Base-by-base conservation (phyloP, 2,329 filamentous ascomycete species). In the Stachybotrys echinatus region DNA sequence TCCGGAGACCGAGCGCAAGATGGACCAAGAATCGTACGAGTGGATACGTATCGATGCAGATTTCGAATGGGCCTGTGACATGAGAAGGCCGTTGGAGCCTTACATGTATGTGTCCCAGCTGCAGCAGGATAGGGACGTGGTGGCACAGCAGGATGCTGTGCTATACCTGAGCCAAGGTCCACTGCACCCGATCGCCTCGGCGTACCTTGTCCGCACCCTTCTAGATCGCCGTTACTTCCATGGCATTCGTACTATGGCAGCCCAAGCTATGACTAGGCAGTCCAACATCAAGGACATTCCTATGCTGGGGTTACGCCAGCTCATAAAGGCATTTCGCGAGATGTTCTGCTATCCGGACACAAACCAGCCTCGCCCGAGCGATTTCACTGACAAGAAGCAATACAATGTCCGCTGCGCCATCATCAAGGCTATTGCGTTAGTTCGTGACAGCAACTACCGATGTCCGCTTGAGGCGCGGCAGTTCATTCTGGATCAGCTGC, bases 81-180 rank as follows among this genome's bases (percentile, higher is more conserved):
- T 95, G 68, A 85, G 87, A 53, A 76, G 79, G 12, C 86, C 85
- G 55, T 90, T 96, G 79, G 90, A 90, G 43, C 83, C 89, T 5
- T 97, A 97, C 75, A 99, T 99, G 95, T 96, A 94, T 65, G 84
- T 96, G 51, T 96, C 94, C 20, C 94, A 99, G 67, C 76, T 99
- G 54, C 94, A 99, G 66, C 94, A 99, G 68, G 94, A 99, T 68
- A 81, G 92, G 59, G 95, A 99, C 65, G 89, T 99, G 51, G 89
- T 96, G 55, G 95, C 95, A n/a, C 83, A 87, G 57, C 81, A 85
- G 60, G 82, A 87, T 59, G 82, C 89, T 5, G 83, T 95, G 71
- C 77, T 94, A 61, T 90, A 87, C 63, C 80, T 95, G 57, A 76
- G 81, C 39, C 68, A 68, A 65, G 79, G 65, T 70, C 85, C 83